Conservation (phyloP, 345 rosid species). For the Turnera subulata region DNA sequence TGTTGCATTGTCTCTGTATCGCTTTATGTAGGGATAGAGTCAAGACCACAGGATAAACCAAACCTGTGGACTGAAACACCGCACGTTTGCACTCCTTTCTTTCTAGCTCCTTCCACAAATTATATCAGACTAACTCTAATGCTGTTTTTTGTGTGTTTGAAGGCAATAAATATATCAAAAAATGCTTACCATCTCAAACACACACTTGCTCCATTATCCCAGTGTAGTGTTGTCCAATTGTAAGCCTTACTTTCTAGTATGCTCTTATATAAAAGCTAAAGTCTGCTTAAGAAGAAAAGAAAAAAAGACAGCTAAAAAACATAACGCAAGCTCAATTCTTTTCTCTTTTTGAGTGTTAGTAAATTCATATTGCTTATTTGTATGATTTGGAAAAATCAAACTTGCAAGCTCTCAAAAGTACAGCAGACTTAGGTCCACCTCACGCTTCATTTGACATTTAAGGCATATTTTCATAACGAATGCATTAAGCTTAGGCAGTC, state of each 20-base stretch:
- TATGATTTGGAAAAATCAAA: no score
- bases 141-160: neutral
- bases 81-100: constrained; percentile 17
- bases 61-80: constrained; percentile 16
- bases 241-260: neutral
- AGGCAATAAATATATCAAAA: neutral
- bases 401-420: no score
- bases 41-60: neutral
- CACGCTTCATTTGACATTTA: no score
- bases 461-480: neutral
- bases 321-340: no score
- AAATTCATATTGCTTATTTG: no score
- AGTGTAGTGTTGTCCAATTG: neutral
- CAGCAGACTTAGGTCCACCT: no score
- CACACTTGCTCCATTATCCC: neutral
- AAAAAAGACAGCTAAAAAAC: no score
- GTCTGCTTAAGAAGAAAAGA: no score
- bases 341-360: no score
- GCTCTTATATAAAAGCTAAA: no score
- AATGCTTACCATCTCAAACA: neutral
- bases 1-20: constrained; percentile 3
- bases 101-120: constrained; percentile 1
- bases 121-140: neutral
- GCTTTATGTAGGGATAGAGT: neutral
- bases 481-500: no score